A percentile compares a stretch with the other conserved stretches of the same genome.
phyloP scores from a whole-genome alignment of 2,329 filamentous ascomycete species.

The Colletotrichum godetiae region DNA sequence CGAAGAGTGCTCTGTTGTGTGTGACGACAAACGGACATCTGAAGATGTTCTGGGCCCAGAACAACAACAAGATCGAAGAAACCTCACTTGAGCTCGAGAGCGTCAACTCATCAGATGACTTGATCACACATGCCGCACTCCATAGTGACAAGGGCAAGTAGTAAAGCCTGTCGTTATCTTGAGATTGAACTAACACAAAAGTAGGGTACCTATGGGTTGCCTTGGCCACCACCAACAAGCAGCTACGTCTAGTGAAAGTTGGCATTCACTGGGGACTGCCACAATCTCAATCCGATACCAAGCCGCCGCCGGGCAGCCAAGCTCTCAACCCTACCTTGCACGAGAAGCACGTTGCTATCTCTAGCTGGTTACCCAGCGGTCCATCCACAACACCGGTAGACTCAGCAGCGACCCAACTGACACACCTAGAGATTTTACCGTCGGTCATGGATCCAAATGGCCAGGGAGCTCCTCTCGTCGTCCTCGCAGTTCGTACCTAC shows the following conservation, averaged over 20 bases:
- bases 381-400: constrained; percentile 56
- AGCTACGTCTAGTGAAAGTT: constrained; percentile 80
- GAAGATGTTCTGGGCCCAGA: constrained; percentile 82
- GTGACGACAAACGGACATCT: constrained; percentile 81
- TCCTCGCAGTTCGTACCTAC: constrained; percentile 80
- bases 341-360: constrained; percentile 67
- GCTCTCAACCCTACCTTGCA: constrained; percentile 63
- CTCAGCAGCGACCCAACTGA: constrained; percentile 71
- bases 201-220: constrained; percentile 48
- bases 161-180: constrained; percentile 16
- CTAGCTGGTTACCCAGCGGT: constrained; percentile 66
- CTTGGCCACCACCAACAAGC: constrained; percentile 75
- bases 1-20: constrained; percentile 80
- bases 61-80: constrained; percentile 78
- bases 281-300: constrained; percentile 62
- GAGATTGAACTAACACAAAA: background rate
- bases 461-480: constrained; percentile 68
- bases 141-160: constrained; percentile 77
- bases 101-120: constrained; percentile 76
- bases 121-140: constrained; percentile 84
- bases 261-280: constrained; percentile 78
- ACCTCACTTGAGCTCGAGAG: constrained; percentile 79
- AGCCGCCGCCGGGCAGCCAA: constrained; percentile 56
- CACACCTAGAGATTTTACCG: constrained; percentile 80
- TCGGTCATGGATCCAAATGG: constrained; percentile 69